A percentile compares a stretch with the other conserved stretches of the same genome.
These are phyloP conservation scores for Cicer judaicum DNA, from an alignment of 306 rosid species.

Conservation along the genomic window DNA sequence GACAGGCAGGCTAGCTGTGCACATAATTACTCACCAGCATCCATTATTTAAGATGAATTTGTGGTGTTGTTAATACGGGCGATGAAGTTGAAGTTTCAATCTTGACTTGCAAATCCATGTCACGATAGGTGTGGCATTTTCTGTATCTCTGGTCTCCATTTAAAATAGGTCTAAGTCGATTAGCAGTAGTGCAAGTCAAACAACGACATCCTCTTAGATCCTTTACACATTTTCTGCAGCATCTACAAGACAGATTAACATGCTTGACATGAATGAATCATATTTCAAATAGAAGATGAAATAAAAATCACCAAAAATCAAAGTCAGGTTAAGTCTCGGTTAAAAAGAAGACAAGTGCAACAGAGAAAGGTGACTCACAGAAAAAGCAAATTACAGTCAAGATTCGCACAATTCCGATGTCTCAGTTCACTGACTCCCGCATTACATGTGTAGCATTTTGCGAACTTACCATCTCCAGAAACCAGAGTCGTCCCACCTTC, in stretches of 20 bases:
- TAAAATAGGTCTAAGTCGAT: conserved; percentile 83
- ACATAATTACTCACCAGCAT: no score
- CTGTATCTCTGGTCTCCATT: conserved; percentile 66
- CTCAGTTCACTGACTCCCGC: conserved; percentile 69
- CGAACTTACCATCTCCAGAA: conserved; percentile 60
- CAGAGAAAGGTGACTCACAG: conserved; percentile 63
- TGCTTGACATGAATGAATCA: conserved; percentile 17
- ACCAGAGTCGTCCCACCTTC: conserved; percentile 46
- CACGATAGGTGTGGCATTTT: conserved; percentile 87
- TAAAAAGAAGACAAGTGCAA: conserved; percentile 24
- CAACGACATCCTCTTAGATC: conserved; percentile 82
- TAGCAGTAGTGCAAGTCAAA: conserved; percentile 71
- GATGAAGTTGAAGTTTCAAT: conserved; percentile 46
- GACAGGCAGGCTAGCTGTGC: no score
- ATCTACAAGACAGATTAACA: conserved; percentile 57
- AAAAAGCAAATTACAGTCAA: conserved; percentile 88
- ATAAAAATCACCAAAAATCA: conserved; percentile 17
- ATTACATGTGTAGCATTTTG: conserved; percentile 73
- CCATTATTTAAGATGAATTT: no score
- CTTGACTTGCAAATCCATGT: conserved; percentile 49
- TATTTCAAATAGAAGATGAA: neutral
- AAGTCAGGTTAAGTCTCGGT: neutral
- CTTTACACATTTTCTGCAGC: conserved; percentile 69
- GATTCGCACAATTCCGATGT: conserved; percentile 93
- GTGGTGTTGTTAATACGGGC: neutral